Percentiles rank a stretch among this genome's conserved stretches.
Evolutionary conservation across 371 early-diverging fungal species (phyloP).

Genomic region (Coemansia sp.): DNA sequence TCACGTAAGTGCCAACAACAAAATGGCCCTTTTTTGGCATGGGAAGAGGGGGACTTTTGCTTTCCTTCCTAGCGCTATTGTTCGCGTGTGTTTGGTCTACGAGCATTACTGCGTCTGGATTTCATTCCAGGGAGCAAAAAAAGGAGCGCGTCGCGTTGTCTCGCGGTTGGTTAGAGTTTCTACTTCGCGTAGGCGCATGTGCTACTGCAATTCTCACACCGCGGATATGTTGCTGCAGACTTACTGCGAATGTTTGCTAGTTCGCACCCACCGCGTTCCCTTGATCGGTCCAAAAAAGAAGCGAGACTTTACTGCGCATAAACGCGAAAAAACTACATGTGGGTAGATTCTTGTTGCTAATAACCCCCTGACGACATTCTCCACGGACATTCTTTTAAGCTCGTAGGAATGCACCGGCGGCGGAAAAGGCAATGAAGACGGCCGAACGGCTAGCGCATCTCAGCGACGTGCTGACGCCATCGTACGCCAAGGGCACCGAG

Average conservation of each 20-base stretch:
- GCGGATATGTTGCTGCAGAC: background rate
- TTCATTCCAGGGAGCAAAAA: background rate
- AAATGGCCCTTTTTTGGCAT: background rate
- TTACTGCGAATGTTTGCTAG: slow-evolving; percentile 4
- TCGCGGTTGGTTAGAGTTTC: slow-evolving; percentile 2
- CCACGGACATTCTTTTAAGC: background rate
- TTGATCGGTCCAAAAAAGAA: no score
- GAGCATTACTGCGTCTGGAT: background rate
- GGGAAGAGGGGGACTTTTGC: background rate
- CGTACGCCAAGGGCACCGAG: slow-evolving; percentile 20
- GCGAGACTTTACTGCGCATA: background rate
- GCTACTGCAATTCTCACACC: slow-evolving; percentile 8
- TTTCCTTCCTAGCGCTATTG: slow-evolving; percentile 1
- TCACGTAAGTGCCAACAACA: slow-evolving; percentile 42
- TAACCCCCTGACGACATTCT: background rate
- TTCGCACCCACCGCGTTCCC: background rate
- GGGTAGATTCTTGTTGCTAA: background rate
- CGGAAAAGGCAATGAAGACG: slow-evolving; percentile 43
- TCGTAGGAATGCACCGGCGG: slow-evolving; percentile 35
- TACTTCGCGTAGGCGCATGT: background rate
- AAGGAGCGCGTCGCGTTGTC: no score
- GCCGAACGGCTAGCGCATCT: slow-evolving; percentile 47
- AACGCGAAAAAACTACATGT: no score
- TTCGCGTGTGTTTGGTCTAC: background rate
- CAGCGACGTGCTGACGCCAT: slow-evolving; percentile 47